Base-by-base conservation (phyloP, 768 basidiomycete species). In the Russula griseocarnosa region DNA sequence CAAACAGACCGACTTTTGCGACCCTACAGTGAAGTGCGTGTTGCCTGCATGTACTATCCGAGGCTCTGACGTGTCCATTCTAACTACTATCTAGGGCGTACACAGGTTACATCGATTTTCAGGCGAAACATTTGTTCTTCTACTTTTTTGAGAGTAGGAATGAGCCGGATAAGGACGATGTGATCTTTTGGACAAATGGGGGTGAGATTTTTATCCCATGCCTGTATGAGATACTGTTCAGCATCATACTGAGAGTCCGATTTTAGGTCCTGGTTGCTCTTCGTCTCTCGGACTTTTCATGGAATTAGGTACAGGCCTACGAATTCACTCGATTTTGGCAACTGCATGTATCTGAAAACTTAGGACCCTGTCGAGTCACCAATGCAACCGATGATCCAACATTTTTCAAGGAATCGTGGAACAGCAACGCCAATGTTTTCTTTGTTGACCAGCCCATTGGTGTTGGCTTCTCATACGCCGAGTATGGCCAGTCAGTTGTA, bases 281-380 rank as follows among this genome's bases (percentile, higher is more conserved):
- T 74, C 74, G 1, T 64, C 69, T 14, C 50, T 74, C 42, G 74
- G 74, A 3, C 67, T 82, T 26, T 78, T 82, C 69, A 81, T 79
- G 79, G 81, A 82, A 69, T 77, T 82, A 22, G 81, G 80, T 75
- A 47, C 34, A 67, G 38, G 22, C 73, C 26, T 49, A 5, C 89
- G 89, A 74, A 90, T 89, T 9, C 16, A 20, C 14, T 28, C 22
- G 8, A 8, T 5, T 18, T 11, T 18, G 16, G 18, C 18, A 49
- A 38, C n/a, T 11, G 24, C 9, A n/a, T 34, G 13, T 36, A 16
- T 20, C 24, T 38, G 22, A 34, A 50, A 50, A 36, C 26, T 75
- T 80, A 68, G 90, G 90, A 22, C 90, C 90, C 0, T 93, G 91
- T 72, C 79, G 83, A 47, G 79, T 90, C 18, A 74, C 78, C 11